These are phyloP conservation scores for Phtheirospermum japonicum DNA, from an alignment of 257 asterid genomes.

Conservation along the genomic window DNA sequence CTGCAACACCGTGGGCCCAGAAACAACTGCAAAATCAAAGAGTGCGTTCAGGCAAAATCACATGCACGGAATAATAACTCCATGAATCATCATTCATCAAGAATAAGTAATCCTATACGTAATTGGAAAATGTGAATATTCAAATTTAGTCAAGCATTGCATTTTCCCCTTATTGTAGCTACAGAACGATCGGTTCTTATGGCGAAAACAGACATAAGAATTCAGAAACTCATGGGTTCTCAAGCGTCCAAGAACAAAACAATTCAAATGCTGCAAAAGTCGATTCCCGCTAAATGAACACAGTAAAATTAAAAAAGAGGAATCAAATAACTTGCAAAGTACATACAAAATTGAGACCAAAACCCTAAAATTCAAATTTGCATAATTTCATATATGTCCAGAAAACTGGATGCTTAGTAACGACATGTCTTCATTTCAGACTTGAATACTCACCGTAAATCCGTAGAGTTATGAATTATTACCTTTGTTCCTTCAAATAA, in stretches of 20 bases:
- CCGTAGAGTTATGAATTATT: slow-evolving; percentile 2
- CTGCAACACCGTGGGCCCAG: slow-evolving; percentile 41
- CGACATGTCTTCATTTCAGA: slow-evolving; percentile 2
- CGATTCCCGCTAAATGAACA: slow-evolving; percentile 10
- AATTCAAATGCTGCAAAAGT: background rate
- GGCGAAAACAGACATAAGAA: too few relatives aligned
- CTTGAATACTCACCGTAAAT: slow-evolving; percentile 9
- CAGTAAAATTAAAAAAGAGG: background rate
- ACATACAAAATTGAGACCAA: background rate
- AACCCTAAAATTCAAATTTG: slow-evolving; percentile 16
- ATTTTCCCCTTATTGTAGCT: slow-evolving; percentile 15
- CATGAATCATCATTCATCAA: slow-evolving; percentile 1
- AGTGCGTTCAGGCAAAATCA: slow-evolving; percentile 15
- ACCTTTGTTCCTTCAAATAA: slow-evolving; percentile 18
- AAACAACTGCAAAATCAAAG: slow-evolving; percentile 51
- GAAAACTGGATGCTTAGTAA: background rate
- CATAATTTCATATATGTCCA: slow-evolving; percentile 6
- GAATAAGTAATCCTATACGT: slow-evolving; percentile 6
- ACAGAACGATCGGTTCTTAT: too few relatives aligned
- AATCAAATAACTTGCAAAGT: slow-evolving; percentile 8
- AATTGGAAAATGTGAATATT: background rate
- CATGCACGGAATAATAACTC: background rate
- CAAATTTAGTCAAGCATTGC: background rate
- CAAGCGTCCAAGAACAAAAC: slow-evolving; percentile 1
- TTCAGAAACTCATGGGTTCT: background rate